Evolutionary conservation across 108 stramenopile species (phyloP).

Genomic region (Schizochytrium sp.): DNA sequence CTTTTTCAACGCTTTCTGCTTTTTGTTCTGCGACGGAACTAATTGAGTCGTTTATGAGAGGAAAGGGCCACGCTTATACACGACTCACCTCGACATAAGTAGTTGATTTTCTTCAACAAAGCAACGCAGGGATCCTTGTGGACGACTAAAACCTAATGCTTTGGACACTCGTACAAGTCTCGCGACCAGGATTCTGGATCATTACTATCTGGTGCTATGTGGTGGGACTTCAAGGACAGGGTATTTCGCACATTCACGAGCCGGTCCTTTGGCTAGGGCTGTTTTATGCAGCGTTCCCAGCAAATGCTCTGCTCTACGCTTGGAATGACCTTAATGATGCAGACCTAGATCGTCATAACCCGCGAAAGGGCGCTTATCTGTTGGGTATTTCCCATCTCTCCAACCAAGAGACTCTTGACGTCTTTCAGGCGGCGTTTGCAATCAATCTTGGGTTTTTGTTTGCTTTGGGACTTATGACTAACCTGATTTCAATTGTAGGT

Average conservation of each 20-base stretch:
- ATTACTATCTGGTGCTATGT: not conserved
- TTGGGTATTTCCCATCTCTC: not conserved
- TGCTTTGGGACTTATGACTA: not conserved
- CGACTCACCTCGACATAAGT: not conserved
- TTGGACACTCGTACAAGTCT: not conserved
- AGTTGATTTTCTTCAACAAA: no score
- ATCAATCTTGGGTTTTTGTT: not conserved
- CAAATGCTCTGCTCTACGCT: slow-evolving; percentile 17
- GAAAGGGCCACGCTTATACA: not conserved
- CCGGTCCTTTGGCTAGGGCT: not conserved
- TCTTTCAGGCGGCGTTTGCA: not conserved
- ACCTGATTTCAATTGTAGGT: not conserved
- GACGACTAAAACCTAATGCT: not conserved
- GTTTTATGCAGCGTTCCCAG: not conserved
- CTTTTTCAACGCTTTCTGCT: no score
- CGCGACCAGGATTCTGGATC: slow-evolving; percentile 3
- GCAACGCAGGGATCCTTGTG: no score
- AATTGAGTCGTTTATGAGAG: not conserved
- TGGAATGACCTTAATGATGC: not conserved
- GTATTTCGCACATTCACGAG: not conserved
- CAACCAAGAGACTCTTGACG: not conserved
- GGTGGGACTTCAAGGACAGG: not conserved
- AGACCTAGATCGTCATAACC: not conserved
- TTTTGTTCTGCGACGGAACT: no score
- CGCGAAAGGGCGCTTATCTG: not conserved